Base-by-base conservation (phyloP, 805 yeast species). In the Pichia sporocuriosa region DNA sequence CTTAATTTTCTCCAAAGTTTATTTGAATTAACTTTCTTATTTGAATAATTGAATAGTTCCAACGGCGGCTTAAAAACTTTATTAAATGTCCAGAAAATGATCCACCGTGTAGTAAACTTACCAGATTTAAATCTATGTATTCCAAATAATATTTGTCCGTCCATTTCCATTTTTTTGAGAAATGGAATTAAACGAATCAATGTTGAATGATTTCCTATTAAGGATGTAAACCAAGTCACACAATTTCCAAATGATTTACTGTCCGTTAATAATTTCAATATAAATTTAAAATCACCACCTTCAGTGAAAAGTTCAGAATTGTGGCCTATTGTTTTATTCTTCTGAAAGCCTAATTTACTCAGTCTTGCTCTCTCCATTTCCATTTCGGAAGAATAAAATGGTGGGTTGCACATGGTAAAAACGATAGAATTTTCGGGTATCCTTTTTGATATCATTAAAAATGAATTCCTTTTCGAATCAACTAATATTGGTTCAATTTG, bases 331-430 rank as follows among this genome's bases (percentile, higher is more conserved):
- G 66, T 64, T 39, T 40, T 2, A 40, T 28, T 12, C 20, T 40
- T 41, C 15, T 27, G 5, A 45, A 34, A 23, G 3, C 10, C 23
- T 13, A 32, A 21, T 46, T 72, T 73, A 4, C 28, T n/a, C 2
- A 32, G 31, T 8, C 40, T 31, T 13, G 54, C 53, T 3, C 35
- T 29, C 4, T 44, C 39, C 50, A 69, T 45, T 33, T 71, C 77
- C 1, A 51, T 56, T 0, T 21, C 10, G 0, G 70, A 61, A 3
- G 49, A 41, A 49, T 72, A 74, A 48, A 74, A 74, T 2, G 80
- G 80, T 3, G 80, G 80, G 48, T 74, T 74, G 51, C 79, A 73
- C 52, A 75, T 61, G 6, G 65, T 58, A 43, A 72, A 64, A 7
- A 51, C 52, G 1, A 25, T 43, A 45, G 32, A n/a, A 9, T 37